Conservation (phyloP, 2,329 filamentous ascomycete species). For the Alternaria incomplexa region DNA sequence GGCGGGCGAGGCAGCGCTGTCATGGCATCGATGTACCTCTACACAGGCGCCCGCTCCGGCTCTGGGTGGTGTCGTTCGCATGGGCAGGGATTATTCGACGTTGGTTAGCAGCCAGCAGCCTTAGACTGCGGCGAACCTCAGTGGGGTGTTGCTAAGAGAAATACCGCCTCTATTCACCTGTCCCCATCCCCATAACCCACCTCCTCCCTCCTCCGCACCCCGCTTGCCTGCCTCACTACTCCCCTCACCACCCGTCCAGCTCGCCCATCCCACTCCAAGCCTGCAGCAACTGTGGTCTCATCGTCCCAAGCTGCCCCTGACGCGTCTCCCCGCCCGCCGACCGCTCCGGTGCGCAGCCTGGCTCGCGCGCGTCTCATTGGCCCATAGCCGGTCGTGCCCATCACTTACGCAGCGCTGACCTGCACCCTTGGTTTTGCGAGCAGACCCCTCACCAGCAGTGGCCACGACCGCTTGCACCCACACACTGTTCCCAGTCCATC, state of each 20-base stretch:
- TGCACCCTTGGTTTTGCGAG: conserved; percentile 12
- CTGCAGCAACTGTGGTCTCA: conserved; percentile 1
- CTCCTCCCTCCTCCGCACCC: conserved; percentile 18
- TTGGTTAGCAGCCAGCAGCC: conserved; percentile 15
- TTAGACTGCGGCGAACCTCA: conserved; percentile 26
- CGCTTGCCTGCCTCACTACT: conserved; percentile 5
- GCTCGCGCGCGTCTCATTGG: conserved; percentile 17
- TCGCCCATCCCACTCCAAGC: conserved; percentile 1
- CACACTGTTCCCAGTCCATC: not conserved
- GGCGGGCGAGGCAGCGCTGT: not conserved
- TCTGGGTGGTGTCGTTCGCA: conserved; percentile 31
- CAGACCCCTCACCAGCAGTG: conserved; percentile 17
- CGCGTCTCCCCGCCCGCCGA: conserved; percentile 17
- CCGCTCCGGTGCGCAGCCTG: conserved; percentile 12
- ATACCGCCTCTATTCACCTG: conserved; percentile 28
- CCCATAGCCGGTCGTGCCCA: conserved; percentile 8
- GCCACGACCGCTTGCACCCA: conserved; percentile 12
- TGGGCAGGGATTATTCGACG: conserved; percentile 27
- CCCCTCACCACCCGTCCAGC: conserved; percentile 4
- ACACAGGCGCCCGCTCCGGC: conserved; percentile 23
- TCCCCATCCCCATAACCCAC: conserved; percentile 16
- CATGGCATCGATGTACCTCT: conserved; percentile 24
- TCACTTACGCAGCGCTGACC: conserved; percentile 11
- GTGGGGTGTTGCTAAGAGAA: conserved; percentile 37
- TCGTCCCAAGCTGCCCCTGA: conserved; percentile 7